Base-by-base conservation (phyloP, 164 flowering plant species). In the Piper betle region DNA sequence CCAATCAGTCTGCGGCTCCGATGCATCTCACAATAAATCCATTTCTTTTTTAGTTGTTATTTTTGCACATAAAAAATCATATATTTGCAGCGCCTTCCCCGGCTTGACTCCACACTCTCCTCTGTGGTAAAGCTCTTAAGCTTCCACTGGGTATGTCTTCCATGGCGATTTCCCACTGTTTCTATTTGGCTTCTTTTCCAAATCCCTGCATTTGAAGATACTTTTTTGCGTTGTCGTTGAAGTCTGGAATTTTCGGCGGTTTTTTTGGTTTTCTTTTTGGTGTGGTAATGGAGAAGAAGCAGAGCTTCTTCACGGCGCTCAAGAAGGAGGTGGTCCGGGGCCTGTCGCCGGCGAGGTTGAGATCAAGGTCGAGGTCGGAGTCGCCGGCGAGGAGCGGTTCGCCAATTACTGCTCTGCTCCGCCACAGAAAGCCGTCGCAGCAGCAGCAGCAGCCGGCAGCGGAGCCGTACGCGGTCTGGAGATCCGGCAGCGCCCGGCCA, bases 401-500 rank as follows among this genome's bases (percentile, higher is more conserved):
- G 0, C 87, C 97, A 10, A 73, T 81, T 73, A 72, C 83, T 0
- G 71, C 82, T 2, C 53, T 87, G 37, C 71, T 78, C 8, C 67
- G 92, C 43, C 72, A 93, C 61, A 66, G 79, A 69, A 81, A 65
- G 66, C 61, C 67, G 46, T 72, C 63, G 58, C 72, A 71, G 39
- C 61, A 68, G 46, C 73, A 65, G 58, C 72, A 71, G 41, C 71
- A 53, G 63, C 61, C 76, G 56, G 77, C 62, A 37, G 81, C 83
- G 12, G 86, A 86, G 67, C 77, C 70, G 53, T 65, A 43, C 8
- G 8, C 77, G 63, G 71, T 87, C 46, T 61, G 78, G 64, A 82
- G 97, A 79, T 88, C 96, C 63, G 90, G 94, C 62, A 81, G 85
- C 53, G 33, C 83, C 66, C 80, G 94, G 69, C 90, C 85, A 37